phyloP scores from a whole-genome alignment of 805 yeast genomes.

The Saitoella complicata region DNA sequence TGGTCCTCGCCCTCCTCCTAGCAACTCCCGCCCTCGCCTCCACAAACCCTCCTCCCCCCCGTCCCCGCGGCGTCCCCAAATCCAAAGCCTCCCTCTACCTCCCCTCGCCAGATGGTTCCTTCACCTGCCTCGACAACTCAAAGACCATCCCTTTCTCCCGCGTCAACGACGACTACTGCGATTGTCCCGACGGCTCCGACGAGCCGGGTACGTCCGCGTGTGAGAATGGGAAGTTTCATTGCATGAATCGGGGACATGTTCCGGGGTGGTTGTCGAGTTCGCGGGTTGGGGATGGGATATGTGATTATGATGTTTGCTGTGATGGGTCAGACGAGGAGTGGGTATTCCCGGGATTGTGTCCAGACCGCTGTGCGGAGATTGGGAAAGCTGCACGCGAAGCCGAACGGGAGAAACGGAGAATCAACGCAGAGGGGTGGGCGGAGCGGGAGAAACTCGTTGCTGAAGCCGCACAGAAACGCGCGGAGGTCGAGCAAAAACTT shows the following conservation, averaged over 20 bases:
- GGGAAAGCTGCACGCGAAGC: constrained; percentile 3
- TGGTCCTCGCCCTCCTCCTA: too few species aligned
- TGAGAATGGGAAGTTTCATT: constrained; percentile 39
- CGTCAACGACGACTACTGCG: constrained; percentile 81
- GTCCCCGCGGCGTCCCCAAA: too few species aligned
- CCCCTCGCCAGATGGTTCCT: too few species aligned
- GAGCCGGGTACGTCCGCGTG: constrained; percentile 95
- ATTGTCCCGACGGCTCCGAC: constrained; percentile 95
- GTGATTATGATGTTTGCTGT: constrained; percentile 81
- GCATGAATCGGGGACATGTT: constrained; percentile 57
- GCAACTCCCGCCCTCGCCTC: too few species aligned
- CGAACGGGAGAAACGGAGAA: too few species aligned
- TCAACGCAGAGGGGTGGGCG: too few species aligned
- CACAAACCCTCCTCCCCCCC: too few species aligned
- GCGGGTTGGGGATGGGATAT: constrained; percentile 74
- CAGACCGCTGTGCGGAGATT: constrained; percentile 38
- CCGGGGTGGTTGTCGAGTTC: constrained; percentile 47
- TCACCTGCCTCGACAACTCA: constrained; percentile 46
- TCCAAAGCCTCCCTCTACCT: too few species aligned
- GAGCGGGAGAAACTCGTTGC: not conserved
- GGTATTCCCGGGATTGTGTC: constrained; percentile 30
- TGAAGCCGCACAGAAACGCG: not conserved
- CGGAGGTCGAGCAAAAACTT: not conserved
- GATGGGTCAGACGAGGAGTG: constrained; percentile 78
- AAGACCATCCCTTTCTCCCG: constrained; percentile 45